These are phyloP conservation scores for Paragyromitra xinjiangensis DNA, from an alignment of 495 filamentous ascomycete genomes.

Conservation along the genomic window DNA sequence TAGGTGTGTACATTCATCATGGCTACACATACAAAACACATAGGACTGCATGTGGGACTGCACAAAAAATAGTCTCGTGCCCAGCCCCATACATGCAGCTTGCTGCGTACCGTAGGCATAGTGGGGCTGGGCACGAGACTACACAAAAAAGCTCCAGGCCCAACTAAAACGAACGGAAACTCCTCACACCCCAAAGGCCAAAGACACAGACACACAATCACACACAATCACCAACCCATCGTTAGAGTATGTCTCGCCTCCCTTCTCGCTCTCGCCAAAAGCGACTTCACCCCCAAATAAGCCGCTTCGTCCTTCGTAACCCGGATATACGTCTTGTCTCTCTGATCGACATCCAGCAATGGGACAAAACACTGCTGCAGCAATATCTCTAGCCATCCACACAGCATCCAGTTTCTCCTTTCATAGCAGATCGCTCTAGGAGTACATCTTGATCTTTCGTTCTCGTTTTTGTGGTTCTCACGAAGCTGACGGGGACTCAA, in stretches of 20 bases:
- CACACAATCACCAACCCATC: neutral
- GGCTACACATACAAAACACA: neutral
- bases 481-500: neutral
- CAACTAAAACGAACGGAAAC: neutral
- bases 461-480: too few species aligned
- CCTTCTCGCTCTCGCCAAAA: neutral
- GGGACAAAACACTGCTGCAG: slow-evolving; percentile 3
- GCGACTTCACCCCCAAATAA: neutral
- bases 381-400: slow-evolving; percentile 3
- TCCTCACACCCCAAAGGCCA: neutral
- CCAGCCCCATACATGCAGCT: too few species aligned
- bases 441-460: neutral
- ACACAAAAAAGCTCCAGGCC: neutral
- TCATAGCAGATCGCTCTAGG: neutral
- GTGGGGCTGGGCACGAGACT: neutral
- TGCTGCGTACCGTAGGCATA: neutral
- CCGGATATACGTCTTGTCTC: neutral
- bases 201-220: neutral
- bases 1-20: neutral
- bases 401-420: neutral
- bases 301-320: neutral
- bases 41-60: too few species aligned
- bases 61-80: too few species aligned
- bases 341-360: neutral
- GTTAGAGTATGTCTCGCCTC: neutral